Evolutionary conservation across 164 flowering plant genomes (phyloP).

Genomic region (Aristolochia contorta): DNA sequence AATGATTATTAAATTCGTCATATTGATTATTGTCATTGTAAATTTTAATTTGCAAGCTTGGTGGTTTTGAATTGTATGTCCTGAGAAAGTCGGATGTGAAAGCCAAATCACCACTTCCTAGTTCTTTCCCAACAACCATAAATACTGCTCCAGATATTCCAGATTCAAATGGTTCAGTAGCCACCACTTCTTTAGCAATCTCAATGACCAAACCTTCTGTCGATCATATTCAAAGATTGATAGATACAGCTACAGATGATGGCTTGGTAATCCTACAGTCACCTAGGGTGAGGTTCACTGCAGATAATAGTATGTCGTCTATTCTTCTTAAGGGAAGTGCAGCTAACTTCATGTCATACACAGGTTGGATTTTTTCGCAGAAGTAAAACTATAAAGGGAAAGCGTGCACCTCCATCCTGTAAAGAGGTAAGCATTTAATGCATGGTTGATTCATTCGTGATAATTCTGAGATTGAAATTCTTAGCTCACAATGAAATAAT

Average conservation of each 20-base stretch:
- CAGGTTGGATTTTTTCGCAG: slow-evolving; percentile 78
- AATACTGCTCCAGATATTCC: slow-evolving; percentile 20
- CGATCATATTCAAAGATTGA: slow-evolving; percentile 21
- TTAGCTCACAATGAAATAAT: too few relatives aligned
- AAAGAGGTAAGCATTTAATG: slow-evolving; percentile 42
- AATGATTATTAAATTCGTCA: not conserved
- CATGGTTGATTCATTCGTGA: too few relatives aligned
- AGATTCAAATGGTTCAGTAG: slow-evolving; percentile 37
- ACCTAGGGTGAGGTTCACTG: slow-evolving; percentile 40
- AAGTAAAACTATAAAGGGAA: slow-evolving; percentile 66
- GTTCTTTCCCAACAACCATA: slow-evolving; percentile 20
- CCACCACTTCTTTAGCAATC: slow-evolving; percentile 47
- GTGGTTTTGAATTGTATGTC: slow-evolving; percentile 55
- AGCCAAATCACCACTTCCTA: slow-evolving; percentile 19
- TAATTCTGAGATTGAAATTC: too few relatives aligned
- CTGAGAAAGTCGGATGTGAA: slow-evolving; percentile 36
- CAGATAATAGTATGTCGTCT: not conserved
- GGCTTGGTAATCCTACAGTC: slow-evolving; percentile 56
- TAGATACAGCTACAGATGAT: slow-evolving; percentile 65
- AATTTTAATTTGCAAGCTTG: slow-evolving; percentile 27
- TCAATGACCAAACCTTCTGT: slow-evolving; percentile 25
- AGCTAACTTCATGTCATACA: slow-evolving; percentile 12
- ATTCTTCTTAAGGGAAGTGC: not conserved
- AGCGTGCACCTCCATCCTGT: slow-evolving; percentile 66
- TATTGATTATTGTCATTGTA: slow-evolving; percentile 2